Base-by-base conservation (phyloP, 2,329 filamentous ascomycete species). In the Mollisiaceae sp. region DNA sequence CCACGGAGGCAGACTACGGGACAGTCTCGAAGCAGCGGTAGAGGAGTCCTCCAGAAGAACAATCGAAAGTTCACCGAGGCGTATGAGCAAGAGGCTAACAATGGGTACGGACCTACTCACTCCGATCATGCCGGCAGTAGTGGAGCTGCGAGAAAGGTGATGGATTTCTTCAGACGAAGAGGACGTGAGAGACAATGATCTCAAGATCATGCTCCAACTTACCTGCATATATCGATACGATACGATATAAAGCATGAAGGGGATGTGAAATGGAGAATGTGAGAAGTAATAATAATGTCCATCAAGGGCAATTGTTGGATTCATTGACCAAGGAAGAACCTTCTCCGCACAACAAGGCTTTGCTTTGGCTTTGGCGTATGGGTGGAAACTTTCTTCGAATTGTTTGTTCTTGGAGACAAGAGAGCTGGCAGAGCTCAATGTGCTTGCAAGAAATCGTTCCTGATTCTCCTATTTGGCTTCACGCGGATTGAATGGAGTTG, bases 141-240 rank as follows among this genome's bases (percentile, higher is more conserved):
- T 69, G 92, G 92, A 64, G 91, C 93, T 2, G 93, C 94, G 15
- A 90, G 94, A 77, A 89, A 93, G 76, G 95, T 99, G 45, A 98
- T 99, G 94, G 94, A 99, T 80, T 97, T 98, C 79, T 99, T 99
- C 83, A 86, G 95, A 73, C 86, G 94, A 77, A 87, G 94, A 76
- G 92, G 91, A 90, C 80, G 92, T 89, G 72, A 84, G 91, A 65
- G 74, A 8, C 59, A 68, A 56, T 67, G 47, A 67, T 57, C 24
- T 24, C 24, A 15, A 57, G 32, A 57, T 41, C 36, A 39, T 38
- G 14, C 12, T 32, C 15, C 50, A 18, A 15, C 15, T 20, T 15
- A 54, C 24, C 50, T 15, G 50, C 12, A 27, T 27, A 54, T 54
- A 57, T 57, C 35, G 36, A 57, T 39, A 56, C 36, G 15, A 39